These are phyloP conservation scores for Phytophthora ramorum DNA, from an alignment of 352 stramenopile genomes.

Conservation along the genomic window DNA sequence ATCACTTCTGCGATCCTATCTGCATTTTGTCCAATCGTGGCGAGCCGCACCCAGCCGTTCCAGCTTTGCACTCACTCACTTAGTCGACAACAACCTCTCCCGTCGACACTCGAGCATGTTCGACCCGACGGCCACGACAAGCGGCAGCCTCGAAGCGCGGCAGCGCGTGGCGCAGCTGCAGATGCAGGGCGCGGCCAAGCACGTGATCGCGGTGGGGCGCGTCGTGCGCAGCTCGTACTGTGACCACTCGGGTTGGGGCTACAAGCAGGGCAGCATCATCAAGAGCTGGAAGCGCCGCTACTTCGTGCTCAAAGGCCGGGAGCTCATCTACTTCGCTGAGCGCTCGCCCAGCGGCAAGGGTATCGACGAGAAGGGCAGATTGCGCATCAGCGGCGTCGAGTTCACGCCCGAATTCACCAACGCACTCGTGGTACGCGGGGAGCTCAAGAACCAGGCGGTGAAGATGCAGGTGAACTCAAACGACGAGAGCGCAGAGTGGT, in stretches of 20 bases:
- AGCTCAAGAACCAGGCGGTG: slow-evolving; percentile 78
- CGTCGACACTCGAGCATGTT: slow-evolving; percentile 19
- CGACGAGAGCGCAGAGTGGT: slow-evolving; percentile 69
- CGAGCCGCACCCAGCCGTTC: background rate
- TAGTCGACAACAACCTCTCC: background rate
- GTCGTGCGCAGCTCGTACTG: slow-evolving; percentile 71
- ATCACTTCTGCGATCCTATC: background rate
- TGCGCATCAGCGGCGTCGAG: slow-evolving; percentile 65
- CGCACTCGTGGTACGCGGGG: slow-evolving; percentile 61
- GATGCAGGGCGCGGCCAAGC: slow-evolving; percentile 45
- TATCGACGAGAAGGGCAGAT: slow-evolving; percentile 77
- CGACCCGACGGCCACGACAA: slow-evolving; percentile 23
- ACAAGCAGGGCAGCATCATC: slow-evolving; percentile 84
- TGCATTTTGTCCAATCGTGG: slow-evolving; percentile 8
- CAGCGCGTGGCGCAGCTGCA: slow-evolving; percentile 43
- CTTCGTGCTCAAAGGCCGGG: slow-evolving; percentile 79
- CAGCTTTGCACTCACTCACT: slow-evolving; percentile 12
- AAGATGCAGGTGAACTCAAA: slow-evolving; percentile 77
- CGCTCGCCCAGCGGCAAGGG: slow-evolving; percentile 74
- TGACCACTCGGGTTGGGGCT: slow-evolving; percentile 79
- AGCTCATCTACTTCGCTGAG: slow-evolving; percentile 84
- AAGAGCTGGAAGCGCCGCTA: slow-evolving; percentile 87
- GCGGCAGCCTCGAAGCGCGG: slow-evolving; percentile 33
- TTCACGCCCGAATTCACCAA: slow-evolving; percentile 76
- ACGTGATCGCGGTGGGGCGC: slow-evolving; percentile 53